Base-by-base conservation (phyloP, 1,139 yeast genomes). In the Pichia sp. region DNA sequence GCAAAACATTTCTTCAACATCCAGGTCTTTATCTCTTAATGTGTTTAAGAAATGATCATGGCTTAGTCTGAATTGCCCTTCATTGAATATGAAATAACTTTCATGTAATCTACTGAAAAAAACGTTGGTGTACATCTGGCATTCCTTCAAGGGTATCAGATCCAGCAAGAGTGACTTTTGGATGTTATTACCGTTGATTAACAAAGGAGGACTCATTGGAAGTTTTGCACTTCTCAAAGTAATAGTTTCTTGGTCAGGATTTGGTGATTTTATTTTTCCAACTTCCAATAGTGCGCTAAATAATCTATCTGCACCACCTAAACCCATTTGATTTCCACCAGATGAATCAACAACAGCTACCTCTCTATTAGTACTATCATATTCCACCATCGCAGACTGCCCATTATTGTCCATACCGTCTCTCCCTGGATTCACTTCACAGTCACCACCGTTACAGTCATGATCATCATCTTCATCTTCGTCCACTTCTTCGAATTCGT, bases 91-190 rank as follows among this genome's bases (percentile, higher is more conserved):
- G 41, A 63, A 65, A 49, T 62, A 65, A 45, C 63, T 63, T 2
- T 66, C 68, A 52, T 70, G 70, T 12, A 70, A 54, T 32, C 60
- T 57, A 12, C 55, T 46, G 50, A 71, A 68, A 53, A 69, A 71
- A n/a, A 53, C 51, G 12, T 63, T 58, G 3, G 67, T 59, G 38
- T 66, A 63, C 33, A 47, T 44, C 42, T 60, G 59, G 14, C 69
- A 62, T 44, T 60, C 66, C 3, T 55, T 53, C 37, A 49, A 52
- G 8, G 57, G 45, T 4, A 67, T 53, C 17, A 57, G 42, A 40
- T 52, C 43, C 8, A 60, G 36, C 24, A 65, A 33, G 12, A 67
- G 61, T 46, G 56, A 62, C 18, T 55, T 36, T 7, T 64, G 52
- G 27, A 62, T 50, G 33, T 51, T 45, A 19, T 47, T 39, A 14